Conservation (phyloP, 1,284 basidiomycete species). For the Serendipita sp. region DNA sequence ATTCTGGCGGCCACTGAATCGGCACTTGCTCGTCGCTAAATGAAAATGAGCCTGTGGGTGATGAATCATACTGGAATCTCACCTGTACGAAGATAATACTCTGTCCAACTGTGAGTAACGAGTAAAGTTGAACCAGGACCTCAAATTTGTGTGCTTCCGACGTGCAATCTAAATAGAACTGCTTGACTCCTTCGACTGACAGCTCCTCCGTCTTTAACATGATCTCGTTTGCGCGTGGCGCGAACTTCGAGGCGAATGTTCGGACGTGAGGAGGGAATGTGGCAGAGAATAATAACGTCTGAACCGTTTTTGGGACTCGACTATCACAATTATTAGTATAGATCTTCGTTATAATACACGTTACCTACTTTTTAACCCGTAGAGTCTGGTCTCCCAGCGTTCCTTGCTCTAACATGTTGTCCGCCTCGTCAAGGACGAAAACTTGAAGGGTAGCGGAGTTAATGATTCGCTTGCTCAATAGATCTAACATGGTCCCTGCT, state of each 20-base stretch:
- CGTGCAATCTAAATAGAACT: slow-evolving; percentile 94
- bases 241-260: slow-evolving; percentile 80
- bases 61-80: slow-evolving; percentile 16
- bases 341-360: slow-evolving; percentile 1
- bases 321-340: slow-evolving; percentile 24
- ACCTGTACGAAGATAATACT: slow-evolving; percentile 95
- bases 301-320: slow-evolving; percentile 53
- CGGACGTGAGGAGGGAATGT: slow-evolving; percentile 94
- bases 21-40: slow-evolving; percentile 76
- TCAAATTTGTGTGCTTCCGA: slow-evolving; percentile 91
- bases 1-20: slow-evolving; percentile 87
- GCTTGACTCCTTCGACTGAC: slow-evolving; percentile 86
- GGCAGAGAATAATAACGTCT: slow-evolving; percentile 94
- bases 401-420: slow-evolving; percentile 96
- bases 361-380: slow-evolving; percentile 79
- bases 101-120: slow-evolving; percentile 85
- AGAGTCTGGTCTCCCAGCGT: slow-evolving; percentile 94
- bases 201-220: slow-evolving; percentile 90
- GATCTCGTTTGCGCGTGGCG: slow-evolving; percentile 92
- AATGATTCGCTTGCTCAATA: slow-evolving; percentile 58
- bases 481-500: slow-evolving; percentile 86
- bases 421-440: slow-evolving; percentile 95
- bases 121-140: slow-evolving; percentile 83
- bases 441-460: slow-evolving; percentile 77
- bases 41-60: not conserved